Conservation (phyloP, 2,329 filamentous ascomycete genomes). For the Elsinoe ampelina region DNA sequence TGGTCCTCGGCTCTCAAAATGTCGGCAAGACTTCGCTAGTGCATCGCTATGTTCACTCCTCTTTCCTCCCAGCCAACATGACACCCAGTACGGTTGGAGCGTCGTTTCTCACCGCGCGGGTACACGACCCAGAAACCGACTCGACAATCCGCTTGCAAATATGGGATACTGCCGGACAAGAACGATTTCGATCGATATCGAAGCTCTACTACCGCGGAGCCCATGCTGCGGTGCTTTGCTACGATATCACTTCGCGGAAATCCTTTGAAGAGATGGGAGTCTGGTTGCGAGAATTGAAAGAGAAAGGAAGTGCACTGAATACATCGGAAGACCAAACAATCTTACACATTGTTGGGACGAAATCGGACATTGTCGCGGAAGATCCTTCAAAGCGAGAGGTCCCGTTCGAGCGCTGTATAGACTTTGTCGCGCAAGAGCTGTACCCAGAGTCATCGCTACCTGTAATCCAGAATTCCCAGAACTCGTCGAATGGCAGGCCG, state of each 20-base stretch:
- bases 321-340: conserved; percentile 57
- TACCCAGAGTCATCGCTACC: conserved; percentile 56
- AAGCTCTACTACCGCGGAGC: conserved; percentile 94
- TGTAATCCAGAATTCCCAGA: conserved; percentile 39
- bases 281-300: conserved; percentile 78
- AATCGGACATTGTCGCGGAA: conserved; percentile 78
- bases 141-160: conserved; percentile 87
- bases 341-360: conserved; percentile 90
- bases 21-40: conserved; percentile 74
- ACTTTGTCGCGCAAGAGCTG: conserved; percentile 87
- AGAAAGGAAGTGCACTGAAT: conserved; percentile 47
- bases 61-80: conserved; percentile 50
- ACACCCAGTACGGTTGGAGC: conserved; percentile 42
- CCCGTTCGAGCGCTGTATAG: conserved; percentile 89
- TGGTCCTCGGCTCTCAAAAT: conserved; percentile 69
- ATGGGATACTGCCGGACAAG: conserved; percentile 94
- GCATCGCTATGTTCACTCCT: conserved; percentile 64
- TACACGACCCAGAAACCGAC: conserved; percentile 69
- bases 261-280: conserved; percentile 88
- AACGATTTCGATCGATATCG: conserved; percentile 89
- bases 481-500: conserved; percentile 40
- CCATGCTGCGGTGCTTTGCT: conserved; percentile 88
- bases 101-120: conserved; percentile 55
- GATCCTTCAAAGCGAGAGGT: conserved; percentile 74
- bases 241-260: conserved; percentile 78